phyloP scores from a whole-genome alignment of 352 stramenopile species.

The Phytophthora aleatoria region DNA sequence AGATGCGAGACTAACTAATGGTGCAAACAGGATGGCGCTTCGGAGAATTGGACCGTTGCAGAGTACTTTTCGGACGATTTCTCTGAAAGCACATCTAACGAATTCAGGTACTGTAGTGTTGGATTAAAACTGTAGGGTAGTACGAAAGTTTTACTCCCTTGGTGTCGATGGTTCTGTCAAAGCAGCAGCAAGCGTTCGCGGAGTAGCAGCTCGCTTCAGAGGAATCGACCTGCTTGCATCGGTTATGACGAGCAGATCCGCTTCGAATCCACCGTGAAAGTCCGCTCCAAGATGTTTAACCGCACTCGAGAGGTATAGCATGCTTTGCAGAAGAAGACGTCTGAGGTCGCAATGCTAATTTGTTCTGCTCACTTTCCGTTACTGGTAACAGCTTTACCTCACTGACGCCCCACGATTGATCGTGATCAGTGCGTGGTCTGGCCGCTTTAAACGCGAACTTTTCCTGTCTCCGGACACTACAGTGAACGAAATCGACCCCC shows the following conservation, averaged over 20 bases:
- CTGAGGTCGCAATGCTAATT: conserved; percentile 1
- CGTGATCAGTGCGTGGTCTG: conserved; percentile 69
- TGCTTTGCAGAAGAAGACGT: neutral
- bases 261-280: conserved; percentile 77
- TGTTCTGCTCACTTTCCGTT: conserved; percentile 1
- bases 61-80: conserved; percentile 87
- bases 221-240: conserved; percentile 59
- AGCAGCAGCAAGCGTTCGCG: conserved; percentile 51
- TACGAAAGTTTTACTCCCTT: neutral
- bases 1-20: conserved; percentile 4
- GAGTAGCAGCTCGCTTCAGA: conserved; percentile 68
- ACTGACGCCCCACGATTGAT: conserved; percentile 75
- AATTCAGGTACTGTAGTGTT: conserved; percentile 45
- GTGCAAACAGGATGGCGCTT: conserved; percentile 60
- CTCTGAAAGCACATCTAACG: conserved; percentile 73
- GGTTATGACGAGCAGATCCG: conserved; percentile 68
- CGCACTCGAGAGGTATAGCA: conserved; percentile 63
- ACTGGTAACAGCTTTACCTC: conserved; percentile 52
- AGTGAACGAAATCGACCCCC: conserved; percentile 67
- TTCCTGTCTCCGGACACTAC: conserved; percentile 65
- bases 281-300: conserved; percentile 82
- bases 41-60: conserved; percentile 80
- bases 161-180: neutral
- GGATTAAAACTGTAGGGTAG: neutral
- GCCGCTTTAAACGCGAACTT: conserved; percentile 77